A percentile compares a stretch with the other conserved stretches of the same genome.
These are phyloP conservation scores for Plantago coronopus DNA, from an alignment of 305 asterid species.

Conservation along the genomic window DNA sequence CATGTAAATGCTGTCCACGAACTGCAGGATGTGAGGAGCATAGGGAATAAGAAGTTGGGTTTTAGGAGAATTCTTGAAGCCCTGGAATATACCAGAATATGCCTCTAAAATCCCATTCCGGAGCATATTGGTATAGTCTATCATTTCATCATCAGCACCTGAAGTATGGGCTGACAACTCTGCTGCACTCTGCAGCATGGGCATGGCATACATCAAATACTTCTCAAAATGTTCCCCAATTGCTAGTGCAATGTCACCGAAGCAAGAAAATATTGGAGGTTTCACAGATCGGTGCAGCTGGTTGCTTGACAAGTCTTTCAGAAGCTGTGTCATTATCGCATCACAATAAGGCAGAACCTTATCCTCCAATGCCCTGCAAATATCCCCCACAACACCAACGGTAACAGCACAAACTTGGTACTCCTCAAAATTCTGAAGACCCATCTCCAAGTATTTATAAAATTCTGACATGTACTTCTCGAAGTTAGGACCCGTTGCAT, in stretches of 20 bases:
- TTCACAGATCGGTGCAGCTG: constrained; percentile 89
- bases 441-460: constrained; percentile 89
- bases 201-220: constrained; percentile 85
- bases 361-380: constrained; percentile 89
- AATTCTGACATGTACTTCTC: constrained; percentile 81
- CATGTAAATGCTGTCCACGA: constrained; percentile 79
- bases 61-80: constrained; percentile 85
- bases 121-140: constrained; percentile 72
- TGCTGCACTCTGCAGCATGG: constrained; percentile 95
- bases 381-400: constrained; percentile 89
- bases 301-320: constrained; percentile 82
- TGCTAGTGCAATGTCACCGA: constrained; percentile 88
- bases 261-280: constrained; percentile 92
- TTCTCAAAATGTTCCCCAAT: constrained; percentile 83
- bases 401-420: constrained; percentile 94
- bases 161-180: constrained; percentile 75
- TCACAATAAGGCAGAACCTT: constrained; percentile 77
- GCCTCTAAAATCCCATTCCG: constrained; percentile 90
- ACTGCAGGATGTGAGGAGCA: constrained; percentile 83
- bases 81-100: constrained; percentile 88
- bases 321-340: constrained; percentile 85
- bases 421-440: constrained; percentile 96
- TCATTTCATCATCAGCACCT: constrained; percentile 72
- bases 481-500: constrained; percentile 72
- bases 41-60: constrained; percentile 75